Conservation (phyloP, 2,329 filamentous ascomycete genomes). For the Neofusicoccum parvum region DNA sequence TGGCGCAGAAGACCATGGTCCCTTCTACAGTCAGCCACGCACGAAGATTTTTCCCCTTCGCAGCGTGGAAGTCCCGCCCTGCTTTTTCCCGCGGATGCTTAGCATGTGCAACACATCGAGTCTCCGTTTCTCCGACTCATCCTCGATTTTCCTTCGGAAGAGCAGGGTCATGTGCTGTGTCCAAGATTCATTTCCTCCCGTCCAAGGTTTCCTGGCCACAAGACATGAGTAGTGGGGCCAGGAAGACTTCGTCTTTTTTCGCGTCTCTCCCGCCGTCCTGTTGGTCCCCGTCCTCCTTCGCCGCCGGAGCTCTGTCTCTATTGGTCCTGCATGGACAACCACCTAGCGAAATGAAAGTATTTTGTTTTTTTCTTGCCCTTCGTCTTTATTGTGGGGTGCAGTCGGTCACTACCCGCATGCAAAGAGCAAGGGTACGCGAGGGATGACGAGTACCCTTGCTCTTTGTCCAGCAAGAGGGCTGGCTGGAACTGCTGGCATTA, state of each 20-base stretch:
- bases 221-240: not conserved
- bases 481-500: not conserved
- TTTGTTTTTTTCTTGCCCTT: not conserved
- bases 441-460: slow-evolving; percentile 11
- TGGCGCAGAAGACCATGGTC: too few species aligned
- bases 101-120: not conserved
- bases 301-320: not conserved
- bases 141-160: not conserved
- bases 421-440: slow-evolving; percentile 2
- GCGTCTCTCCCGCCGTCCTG: slow-evolving; percentile 2
- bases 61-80: not conserved
- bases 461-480: not conserved
- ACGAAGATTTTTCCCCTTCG: too few species aligned
- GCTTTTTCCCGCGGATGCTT: too few species aligned
- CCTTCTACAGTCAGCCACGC: not conserved
- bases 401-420: not conserved
- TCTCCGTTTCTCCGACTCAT: not conserved
- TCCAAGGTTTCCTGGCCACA: not conserved
- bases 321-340: not conserved
- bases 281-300: not conserved
- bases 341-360: slow-evolving; percentile 3
- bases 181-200: not conserved
- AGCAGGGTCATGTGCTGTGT: not conserved
- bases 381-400: not conserved
- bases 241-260: not conserved